Conservation (phyloP, 805 yeast species). For the Teunomyces gatunensis region DNA sequence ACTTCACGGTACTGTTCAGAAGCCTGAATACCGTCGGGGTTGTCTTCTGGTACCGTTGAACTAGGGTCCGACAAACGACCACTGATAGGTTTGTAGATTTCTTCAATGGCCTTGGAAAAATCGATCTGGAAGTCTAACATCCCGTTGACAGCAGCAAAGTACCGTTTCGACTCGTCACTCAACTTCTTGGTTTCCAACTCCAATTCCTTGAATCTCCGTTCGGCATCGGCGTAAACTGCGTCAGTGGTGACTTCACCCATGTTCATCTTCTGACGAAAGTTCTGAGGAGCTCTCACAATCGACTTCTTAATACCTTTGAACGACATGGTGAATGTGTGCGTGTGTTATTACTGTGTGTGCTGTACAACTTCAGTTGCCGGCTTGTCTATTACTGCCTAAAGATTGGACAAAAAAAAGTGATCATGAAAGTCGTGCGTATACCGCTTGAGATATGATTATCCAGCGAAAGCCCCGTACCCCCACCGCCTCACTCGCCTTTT, state of each 20-base stretch:
- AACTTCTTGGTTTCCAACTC: slow-evolving; percentile 87
- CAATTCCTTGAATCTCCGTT: slow-evolving; percentile 89
- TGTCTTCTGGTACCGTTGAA: slow-evolving; percentile 83
- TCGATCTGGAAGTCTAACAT: slow-evolving; percentile 93
- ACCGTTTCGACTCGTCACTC: slow-evolving; percentile 85
- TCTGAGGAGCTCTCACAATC: slow-evolving; percentile 85
- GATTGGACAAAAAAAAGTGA: slow-evolving; percentile 1
- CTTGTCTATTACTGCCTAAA: not conserved
- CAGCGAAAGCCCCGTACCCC: not conserved
- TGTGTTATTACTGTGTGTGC: not conserved
- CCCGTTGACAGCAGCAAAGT: slow-evolving; percentile 87
- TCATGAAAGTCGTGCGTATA: not conserved
- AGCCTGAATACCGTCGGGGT: slow-evolving; percentile 95
- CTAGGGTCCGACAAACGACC: slow-evolving; percentile 91
- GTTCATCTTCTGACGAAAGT: slow-evolving; percentile 83
- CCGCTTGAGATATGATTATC: not conserved
- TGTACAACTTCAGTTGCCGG: slow-evolving; percentile 2
- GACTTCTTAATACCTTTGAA: slow-evolving; percentile 85
- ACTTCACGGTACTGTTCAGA: slow-evolving; percentile 87
- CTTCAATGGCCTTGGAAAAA: slow-evolving; percentile 93
- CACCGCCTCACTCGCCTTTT: too few species aligned
- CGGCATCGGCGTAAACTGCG: slow-evolving; percentile 92
- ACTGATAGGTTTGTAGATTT: slow-evolving; percentile 91
- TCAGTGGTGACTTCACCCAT: slow-evolving; percentile 68
- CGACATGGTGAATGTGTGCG: slow-evolving; percentile 51